Evolutionary conservation across 2,329 filamentous ascomycete genomes (phyloP), one percentile per base, ranked within the genome.

Genomic region (Arachnopeziza araneosa): DNA sequence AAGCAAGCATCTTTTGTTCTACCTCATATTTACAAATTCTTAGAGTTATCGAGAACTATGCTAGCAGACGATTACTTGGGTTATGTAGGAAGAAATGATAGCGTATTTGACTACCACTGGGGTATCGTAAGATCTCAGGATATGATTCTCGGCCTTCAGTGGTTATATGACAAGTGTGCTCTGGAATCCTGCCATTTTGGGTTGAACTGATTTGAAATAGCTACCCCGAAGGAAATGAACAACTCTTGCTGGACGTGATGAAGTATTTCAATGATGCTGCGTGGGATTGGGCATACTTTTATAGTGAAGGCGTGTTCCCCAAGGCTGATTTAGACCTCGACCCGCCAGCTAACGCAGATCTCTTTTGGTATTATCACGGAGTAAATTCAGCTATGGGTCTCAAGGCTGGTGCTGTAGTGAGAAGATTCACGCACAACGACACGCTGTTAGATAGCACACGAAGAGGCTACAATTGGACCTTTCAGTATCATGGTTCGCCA

Each of bases 351-450:
- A 30, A 30, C 9, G 5, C 26, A 30, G 26, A 30, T 9, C 26
- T 30, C 4, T 30, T 30, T 30, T 30, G 26, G 26, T 30, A 30
- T 9, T 30, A 30, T 30, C 26, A 30, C 26, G 26, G 26, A 30
- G 26, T 30, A 5, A 30, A 30, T 30, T 30, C 26, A 30, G 23
- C 30, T 56, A 12, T 56, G 76, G 76, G 74, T 12, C 67, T 78
- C 24, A 75, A 76, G 44, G 75, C 75, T 49, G 73, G 75, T 1
- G 64, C 76, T 4, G 70, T 76, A 52, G 71, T 78, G 24, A 76
- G 77, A 62, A 71, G 76, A 23, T 75, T 76, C 63, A 76, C 70
- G 12, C 72, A 75, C 44, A 74, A 74, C 19, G 66, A 73, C 17
- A 66, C 68, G 12, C 65, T 78, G n/a, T 67, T 71, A 22, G 66